Percentiles rank a stretch among this genome's conserved stretches.
phyloP scores from a whole-genome alignment of 257 asterid species.

The Solanum clarkiae region DNA sequence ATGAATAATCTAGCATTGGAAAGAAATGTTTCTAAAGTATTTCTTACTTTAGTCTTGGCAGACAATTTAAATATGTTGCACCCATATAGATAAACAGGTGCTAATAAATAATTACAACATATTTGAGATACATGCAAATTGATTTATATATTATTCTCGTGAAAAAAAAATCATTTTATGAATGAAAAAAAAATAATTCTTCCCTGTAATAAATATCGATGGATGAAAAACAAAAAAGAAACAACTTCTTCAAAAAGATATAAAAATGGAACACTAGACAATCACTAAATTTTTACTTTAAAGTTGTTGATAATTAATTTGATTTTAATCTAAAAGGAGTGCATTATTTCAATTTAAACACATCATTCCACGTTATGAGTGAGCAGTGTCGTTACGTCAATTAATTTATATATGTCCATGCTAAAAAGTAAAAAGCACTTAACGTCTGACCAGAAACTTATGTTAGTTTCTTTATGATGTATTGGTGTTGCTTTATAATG shows the following conservation, averaged over 20 bases:
- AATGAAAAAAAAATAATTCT: background rate
- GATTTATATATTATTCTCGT: background rate
- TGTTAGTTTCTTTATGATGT: background rate
- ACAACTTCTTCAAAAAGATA: background rate
- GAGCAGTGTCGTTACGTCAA: constrained; percentile 6
- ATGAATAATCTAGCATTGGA: background rate
- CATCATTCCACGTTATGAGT: background rate
- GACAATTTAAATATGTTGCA: background rate
- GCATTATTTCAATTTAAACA: background rate
- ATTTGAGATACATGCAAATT: background rate
- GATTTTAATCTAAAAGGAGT: background rate
- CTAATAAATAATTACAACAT: background rate
- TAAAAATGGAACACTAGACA: constrained; percentile 19
- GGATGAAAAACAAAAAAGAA: background rate
- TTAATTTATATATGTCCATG: background rate
- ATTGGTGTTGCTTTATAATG: background rate
- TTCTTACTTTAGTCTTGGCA: background rate
- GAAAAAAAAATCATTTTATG: background rate
- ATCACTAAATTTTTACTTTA: constrained; percentile 6
- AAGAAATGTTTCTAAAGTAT: background rate
- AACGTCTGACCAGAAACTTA: background rate
- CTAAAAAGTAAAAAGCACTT: background rate
- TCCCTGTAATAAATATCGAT: background rate
- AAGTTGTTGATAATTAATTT: background rate
- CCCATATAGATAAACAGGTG: background rate